These are phyloP conservation scores for Achaetomiella virescens DNA, from an alignment of 495 filamentous ascomycete species.

Conservation along the genomic window DNA sequence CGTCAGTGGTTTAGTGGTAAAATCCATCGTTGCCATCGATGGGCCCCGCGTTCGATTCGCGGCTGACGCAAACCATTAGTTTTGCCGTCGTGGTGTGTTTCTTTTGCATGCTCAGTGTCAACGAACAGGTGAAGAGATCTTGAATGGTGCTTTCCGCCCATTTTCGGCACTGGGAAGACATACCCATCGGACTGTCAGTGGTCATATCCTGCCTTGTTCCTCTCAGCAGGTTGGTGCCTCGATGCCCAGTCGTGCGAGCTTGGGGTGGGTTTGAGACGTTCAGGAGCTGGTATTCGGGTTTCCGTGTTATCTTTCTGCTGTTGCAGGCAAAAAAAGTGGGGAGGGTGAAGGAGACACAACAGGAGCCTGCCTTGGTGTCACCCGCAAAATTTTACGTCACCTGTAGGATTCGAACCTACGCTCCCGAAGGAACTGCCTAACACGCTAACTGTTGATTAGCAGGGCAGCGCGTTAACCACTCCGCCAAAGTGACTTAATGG, in stretches of 20 bases:
- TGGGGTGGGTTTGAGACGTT: no score
- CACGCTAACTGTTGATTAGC: conserved; percentile 10
- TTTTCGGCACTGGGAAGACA: no score
- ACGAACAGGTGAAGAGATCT: no score
- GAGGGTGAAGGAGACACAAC: neutral
- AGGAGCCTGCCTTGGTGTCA: neutral
- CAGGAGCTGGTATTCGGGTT: no score
- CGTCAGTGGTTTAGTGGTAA: conserved; percentile 40
- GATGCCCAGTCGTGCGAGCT: no score
- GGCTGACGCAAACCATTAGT: conserved; percentile 23
- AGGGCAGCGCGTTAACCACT: conserved; percentile 12
- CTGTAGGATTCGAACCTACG: conserved; percentile 9
- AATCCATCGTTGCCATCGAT: conserved; percentile 46
- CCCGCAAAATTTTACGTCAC: conserved; percentile 5
- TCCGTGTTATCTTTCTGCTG: no score
- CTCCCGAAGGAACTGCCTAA: conserved; percentile 8
- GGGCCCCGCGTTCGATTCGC: conserved; percentile 46
- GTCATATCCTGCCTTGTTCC: no score
- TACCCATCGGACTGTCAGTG: no score
- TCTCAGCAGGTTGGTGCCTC: no score
- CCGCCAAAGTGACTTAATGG: conserved; percentile 6
- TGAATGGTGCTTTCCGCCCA: no score
- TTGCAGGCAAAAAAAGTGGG: neutral
- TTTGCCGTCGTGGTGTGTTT: neutral
- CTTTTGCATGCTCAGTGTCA: no score